phyloP scores from a whole-genome alignment of 371 early-diverging fungal genomes.

The Mucor circinelloides region DNA sequence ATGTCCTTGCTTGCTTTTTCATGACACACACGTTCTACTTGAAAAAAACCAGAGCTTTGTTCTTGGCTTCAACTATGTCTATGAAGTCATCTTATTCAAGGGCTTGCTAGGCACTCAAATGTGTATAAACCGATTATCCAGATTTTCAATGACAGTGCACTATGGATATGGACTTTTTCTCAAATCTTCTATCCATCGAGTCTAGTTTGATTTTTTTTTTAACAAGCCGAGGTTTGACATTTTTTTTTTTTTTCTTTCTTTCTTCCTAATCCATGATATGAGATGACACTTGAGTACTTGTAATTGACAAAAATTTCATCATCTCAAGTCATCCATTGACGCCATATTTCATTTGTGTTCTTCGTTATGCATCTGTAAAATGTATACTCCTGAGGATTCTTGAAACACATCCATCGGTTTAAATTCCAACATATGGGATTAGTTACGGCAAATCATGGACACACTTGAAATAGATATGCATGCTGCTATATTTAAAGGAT shows the following conservation, averaged over 20 bases:
- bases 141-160: not conserved
- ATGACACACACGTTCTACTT: not conserved
- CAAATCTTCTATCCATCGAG: not conserved
- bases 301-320: not conserved
- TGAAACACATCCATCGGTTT: not conserved
- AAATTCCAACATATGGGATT: not conserved
- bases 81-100: not conserved
- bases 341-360: not conserved
- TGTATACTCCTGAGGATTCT: not conserved
- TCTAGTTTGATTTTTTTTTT: too few species aligned
- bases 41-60: not conserved
- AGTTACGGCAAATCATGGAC: not conserved
- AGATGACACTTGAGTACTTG: not conserved
- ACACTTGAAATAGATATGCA: not conserved
- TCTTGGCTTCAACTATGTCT: not conserved
- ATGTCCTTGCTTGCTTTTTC: too few species aligned
- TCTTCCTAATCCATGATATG: not conserved
- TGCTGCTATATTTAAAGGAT: not conserved
- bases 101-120: not conserved
- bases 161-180: not conserved
- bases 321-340: not conserved
- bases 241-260: not conserved
- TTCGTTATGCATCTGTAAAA: not conserved
- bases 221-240: not conserved
- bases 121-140: not conserved